Evolutionary conservation across 2,329 filamentous ascomycete genomes (phyloP).

Genomic region (Neonectria ditissima): DNA sequence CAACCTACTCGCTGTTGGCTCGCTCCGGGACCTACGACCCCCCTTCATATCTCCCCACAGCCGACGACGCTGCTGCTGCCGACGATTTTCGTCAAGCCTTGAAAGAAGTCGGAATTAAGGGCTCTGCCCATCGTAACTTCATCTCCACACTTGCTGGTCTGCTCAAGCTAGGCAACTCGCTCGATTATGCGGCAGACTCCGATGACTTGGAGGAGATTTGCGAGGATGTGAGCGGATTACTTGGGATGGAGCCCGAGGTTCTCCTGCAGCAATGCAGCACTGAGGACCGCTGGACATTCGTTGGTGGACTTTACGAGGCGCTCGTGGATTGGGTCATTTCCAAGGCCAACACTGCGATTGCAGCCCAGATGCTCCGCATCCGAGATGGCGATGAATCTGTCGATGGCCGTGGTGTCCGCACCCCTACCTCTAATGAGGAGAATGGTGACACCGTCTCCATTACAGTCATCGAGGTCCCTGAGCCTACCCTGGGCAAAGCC

Average conservation of each 20-base stretch:
- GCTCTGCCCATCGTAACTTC: constrained; percentile 81
- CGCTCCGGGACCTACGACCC: constrained; percentile 88
- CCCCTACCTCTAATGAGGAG: constrained; percentile 77
- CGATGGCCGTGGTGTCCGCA: constrained; percentile 71
- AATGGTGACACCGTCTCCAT: constrained; percentile 87
- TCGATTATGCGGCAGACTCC: constrained; percentile 85
- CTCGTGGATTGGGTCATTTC: constrained; percentile 94
- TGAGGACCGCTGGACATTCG: constrained; percentile 83
- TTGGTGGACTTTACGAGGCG: constrained; percentile 91
- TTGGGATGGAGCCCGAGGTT: constrained; percentile 88
- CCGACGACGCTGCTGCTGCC: constrained; percentile 90
- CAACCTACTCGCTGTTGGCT: constrained; percentile 81
- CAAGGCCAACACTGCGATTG: constrained; percentile 89
- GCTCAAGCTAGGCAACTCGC: constrained; percentile 90
- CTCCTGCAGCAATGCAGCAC: constrained; percentile 83
- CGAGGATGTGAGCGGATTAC: constrained; percentile 87
- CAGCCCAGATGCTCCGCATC: constrained; percentile 76
- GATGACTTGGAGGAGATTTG: constrained; percentile 88
- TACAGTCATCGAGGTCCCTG: constrained; percentile 87
- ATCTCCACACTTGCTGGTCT: constrained; percentile 88
- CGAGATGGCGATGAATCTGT: constrained; percentile 75
- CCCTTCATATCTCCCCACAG: constrained; percentile 89
- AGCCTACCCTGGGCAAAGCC: constrained; percentile 84
- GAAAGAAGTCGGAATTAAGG: constrained; percentile 94
- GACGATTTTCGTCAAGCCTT: constrained; percentile 91